Conservation (phyloP, 208 protist species). For the Crithidia expoeki region DNA sequence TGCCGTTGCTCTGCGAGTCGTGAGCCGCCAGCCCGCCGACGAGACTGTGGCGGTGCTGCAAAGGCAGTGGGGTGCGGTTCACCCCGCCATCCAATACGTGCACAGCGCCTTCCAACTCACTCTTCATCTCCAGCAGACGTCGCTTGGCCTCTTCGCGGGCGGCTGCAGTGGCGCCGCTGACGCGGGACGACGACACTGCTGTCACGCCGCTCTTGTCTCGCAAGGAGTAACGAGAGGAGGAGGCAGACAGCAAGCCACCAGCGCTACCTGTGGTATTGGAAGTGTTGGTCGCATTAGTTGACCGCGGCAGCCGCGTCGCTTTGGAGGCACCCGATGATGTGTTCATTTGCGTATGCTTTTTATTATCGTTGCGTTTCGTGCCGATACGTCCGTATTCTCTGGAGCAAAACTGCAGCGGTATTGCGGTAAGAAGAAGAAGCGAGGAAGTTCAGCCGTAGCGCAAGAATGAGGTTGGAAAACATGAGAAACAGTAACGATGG, state of each 20-base stretch:
- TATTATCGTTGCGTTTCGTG: too few relatives aligned
- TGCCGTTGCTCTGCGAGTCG: constrained; percentile 18
- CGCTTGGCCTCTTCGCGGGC: constrained; percentile 51
- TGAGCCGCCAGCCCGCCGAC: constrained; percentile 25
- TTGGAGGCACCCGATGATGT: background rate
- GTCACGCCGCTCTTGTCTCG: background rate
- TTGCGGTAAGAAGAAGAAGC: too few relatives aligned
- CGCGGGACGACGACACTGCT: constrained; percentile 16
- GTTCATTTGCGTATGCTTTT: constrained; percentile 5
- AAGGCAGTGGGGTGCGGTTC: constrained; percentile 83
- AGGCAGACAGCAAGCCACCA: background rate
- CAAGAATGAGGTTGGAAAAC: too few relatives aligned
- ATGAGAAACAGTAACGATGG: too few relatives aligned
- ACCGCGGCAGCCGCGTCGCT: background rate
- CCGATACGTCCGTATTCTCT: too few relatives aligned
- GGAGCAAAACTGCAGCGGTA: too few relatives aligned
- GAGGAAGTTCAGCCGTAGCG: too few relatives aligned
- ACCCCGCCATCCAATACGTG: constrained; percentile 88
- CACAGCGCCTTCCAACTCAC: constrained; percentile 59
- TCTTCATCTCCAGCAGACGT: constrained; percentile 48
- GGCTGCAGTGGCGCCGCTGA: constrained; percentile 1
- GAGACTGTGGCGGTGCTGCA: constrained; percentile 45
- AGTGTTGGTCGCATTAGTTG: background rate
- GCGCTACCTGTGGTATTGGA: background rate
- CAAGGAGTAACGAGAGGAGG: constrained; percentile 7